Percentiles rank a stretch among this genome's conserved stretches.
These are phyloP conservation scores for Solanum pennellii DNA, from an alignment of 257 asterid genomes.

Conservation along the genomic window DNA sequence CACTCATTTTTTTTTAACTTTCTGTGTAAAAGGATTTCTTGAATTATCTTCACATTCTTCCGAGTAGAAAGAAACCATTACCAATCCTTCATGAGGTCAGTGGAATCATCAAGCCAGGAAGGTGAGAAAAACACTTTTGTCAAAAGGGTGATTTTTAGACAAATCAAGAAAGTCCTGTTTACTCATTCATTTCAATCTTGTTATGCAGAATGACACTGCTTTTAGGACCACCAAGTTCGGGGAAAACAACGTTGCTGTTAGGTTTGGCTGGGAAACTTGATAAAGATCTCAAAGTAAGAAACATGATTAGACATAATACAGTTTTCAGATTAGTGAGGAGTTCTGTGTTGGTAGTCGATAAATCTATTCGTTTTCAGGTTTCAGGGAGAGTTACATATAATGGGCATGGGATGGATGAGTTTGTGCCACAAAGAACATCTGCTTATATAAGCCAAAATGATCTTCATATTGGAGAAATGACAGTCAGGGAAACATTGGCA, in stretches of 20 bases:
- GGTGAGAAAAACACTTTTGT: slow-evolving; percentile 20
- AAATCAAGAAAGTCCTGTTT: neutral
- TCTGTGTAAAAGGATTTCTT: slow-evolving; percentile 42
- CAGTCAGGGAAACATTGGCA: slow-evolving; percentile 83
- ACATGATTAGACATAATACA: neutral
- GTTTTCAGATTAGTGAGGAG: neutral
- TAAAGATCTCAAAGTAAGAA: slow-evolving; percentile 47
- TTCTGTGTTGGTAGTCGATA: neutral
- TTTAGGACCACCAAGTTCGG: slow-evolving; percentile 88
- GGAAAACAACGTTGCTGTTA: slow-evolving; percentile 73
- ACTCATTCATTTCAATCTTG: neutral
- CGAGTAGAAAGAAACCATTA: slow-evolving; percentile 59
- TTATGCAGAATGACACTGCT: slow-evolving; percentile 63
- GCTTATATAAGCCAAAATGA: slow-evolving; percentile 90
- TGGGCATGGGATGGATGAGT: slow-evolving; percentile 61
- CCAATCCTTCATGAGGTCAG: slow-evolving; percentile 65
- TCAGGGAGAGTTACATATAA: slow-evolving; percentile 74
- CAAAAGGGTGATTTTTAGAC: neutral
- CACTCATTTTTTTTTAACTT: neutral
- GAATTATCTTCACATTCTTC: slow-evolving; percentile 43
- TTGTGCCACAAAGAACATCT: slow-evolving; percentile 79
- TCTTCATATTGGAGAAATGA: slow-evolving; percentile 77
- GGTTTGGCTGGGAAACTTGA: slow-evolving; percentile 91
- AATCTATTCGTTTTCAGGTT: slow-evolving; percentile 18
- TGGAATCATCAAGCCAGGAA: slow-evolving; percentile 81